Evolutionary conservation across 2,329 filamentous ascomycete genomes (phyloP).

Genomic region (Ascochyta fabae): DNA sequence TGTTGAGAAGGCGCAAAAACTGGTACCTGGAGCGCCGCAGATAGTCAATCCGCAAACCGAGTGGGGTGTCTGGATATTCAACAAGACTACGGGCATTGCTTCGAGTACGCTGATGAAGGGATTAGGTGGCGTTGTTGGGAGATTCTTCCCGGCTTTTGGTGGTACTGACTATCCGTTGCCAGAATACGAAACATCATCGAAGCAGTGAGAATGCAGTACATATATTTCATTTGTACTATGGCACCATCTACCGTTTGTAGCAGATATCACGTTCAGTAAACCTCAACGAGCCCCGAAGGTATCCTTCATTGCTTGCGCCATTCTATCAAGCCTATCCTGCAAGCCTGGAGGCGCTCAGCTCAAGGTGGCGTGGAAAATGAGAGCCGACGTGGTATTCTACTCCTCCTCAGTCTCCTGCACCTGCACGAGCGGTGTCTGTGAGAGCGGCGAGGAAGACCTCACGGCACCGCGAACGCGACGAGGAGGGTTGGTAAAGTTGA

Average conservation of each 20-base stretch:
- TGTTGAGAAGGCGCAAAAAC: constrained; percentile 31
- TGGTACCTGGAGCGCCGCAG: constrained; percentile 34
- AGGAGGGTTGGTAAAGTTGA: constrained; percentile 18
- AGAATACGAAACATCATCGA: constrained; percentile 11
- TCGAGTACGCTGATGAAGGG: constrained; percentile 19
- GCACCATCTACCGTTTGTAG: no score
- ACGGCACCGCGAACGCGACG: constrained; percentile 3
- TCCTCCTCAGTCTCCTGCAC: constrained; percentile 10
- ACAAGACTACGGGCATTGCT: constrained; percentile 23
- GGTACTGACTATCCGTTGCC: constrained; percentile 22
- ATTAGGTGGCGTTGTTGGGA: constrained; percentile 20
- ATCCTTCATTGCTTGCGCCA: no score
- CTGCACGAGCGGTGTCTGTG: constrained; percentile 8
- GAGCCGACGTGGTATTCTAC: not conserved
- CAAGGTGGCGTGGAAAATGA: no score
- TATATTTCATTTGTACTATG: constrained; percentile 6
- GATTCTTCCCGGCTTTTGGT: constrained; percentile 25
- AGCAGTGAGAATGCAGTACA: constrained; percentile 13
- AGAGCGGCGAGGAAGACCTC: not conserved
- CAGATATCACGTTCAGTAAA: not conserved
- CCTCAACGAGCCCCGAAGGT: not conserved
- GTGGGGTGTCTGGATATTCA: constrained; percentile 31
- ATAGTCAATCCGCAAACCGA: constrained; percentile 34
- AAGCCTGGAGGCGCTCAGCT: not conserved
- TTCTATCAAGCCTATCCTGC: not conserved